Percentiles rank a stretch among this genome's conserved stretches.
phyloP scores from a whole-genome alignment of 148 eudicot genomes.

The Camellia granthamiana region DNA sequence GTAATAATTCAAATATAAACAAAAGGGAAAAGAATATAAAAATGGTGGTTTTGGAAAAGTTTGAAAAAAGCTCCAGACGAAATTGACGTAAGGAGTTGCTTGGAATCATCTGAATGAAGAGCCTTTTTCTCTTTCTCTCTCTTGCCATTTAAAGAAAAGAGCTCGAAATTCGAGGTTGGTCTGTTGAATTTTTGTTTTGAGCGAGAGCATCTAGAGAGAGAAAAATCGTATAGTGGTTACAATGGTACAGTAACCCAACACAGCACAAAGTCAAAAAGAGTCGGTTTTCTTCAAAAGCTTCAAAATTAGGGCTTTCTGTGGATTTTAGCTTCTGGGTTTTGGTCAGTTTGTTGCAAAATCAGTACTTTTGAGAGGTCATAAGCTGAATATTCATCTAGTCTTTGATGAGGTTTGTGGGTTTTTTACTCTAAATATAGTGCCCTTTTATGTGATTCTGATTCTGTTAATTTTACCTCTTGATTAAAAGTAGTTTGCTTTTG shows the following conservation, averaged over 20 bases:
- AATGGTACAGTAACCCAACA: neutral
- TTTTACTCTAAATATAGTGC: neutral
- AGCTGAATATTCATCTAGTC: neutral
- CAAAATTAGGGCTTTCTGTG: conserved; percentile 8
- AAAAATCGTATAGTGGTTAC: neutral
- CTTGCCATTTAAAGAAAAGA: neutral
- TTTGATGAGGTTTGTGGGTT: conserved; percentile 15
- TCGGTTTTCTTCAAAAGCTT: conserved; percentile 23
- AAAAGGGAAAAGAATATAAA: neutral
- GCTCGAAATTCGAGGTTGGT: conserved; percentile 27
- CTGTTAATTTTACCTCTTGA: neutral
- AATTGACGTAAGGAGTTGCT: conserved; percentile 40
- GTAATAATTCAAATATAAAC: neutral
- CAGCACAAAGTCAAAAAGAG: conserved; percentile 33
- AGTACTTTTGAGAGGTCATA: neutral
- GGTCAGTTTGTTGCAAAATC: conserved; percentile 1
- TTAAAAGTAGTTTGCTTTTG: conserved; percentile 6
- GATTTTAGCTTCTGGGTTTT: conserved; percentile 8
- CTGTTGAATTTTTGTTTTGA: conserved; percentile 18
- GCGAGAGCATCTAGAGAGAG: neutral
- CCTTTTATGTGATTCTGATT: neutral
- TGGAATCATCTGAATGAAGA: conserved; percentile 27
- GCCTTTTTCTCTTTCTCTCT: neutral
- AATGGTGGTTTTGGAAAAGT: conserved; percentile 19
- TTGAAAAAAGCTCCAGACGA: conserved; percentile 20